Evolutionary conservation across 208 protist species (phyloP).

Genomic region (Lotmaria passim): DNA sequence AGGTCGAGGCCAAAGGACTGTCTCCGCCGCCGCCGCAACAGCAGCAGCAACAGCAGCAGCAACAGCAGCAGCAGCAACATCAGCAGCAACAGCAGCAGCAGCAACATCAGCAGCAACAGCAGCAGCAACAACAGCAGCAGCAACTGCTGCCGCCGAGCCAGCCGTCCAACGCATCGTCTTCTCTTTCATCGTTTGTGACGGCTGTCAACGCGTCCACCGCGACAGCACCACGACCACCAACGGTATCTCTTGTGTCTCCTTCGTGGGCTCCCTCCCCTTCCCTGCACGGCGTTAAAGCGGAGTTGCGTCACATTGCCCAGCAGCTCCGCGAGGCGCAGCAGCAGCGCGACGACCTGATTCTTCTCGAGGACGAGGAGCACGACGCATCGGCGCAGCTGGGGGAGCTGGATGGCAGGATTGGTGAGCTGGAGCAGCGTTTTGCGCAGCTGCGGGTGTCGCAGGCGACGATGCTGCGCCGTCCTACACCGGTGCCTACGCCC

Average conservation of each 20-base stretch:
- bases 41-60: no score
- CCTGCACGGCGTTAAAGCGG: conserved; percentile 55
- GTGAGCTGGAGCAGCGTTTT: conserved; percentile 55
- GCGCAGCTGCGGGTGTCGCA: conserved; percentile 46
- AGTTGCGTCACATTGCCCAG: conserved; percentile 44
- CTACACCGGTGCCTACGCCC: conserved; percentile 26
- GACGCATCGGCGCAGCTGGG: conserved; percentile 46
- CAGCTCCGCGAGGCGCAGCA: conserved; percentile 62
- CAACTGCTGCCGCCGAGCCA: no score
- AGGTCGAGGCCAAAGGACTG: no score
- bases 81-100: background rate
- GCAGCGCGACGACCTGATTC: conserved; percentile 68
- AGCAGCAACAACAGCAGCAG: background rate
- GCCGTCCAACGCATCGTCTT: no score
- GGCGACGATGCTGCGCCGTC: conserved; percentile 55
- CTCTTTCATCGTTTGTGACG: background rate
- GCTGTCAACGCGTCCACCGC: background rate
- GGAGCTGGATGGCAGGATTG: conserved; percentile 49
- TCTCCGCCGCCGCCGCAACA: no score
- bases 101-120: background rate
- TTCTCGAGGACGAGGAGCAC: conserved; percentile 76
- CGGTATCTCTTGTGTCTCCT: background rate
- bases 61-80: no score
- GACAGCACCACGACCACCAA: background rate
- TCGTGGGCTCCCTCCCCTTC: conserved; percentile 1